Base-by-base conservation (phyloP, 2,329 filamentous ascomycete species). In the Hypoxylon sp. region DNA sequence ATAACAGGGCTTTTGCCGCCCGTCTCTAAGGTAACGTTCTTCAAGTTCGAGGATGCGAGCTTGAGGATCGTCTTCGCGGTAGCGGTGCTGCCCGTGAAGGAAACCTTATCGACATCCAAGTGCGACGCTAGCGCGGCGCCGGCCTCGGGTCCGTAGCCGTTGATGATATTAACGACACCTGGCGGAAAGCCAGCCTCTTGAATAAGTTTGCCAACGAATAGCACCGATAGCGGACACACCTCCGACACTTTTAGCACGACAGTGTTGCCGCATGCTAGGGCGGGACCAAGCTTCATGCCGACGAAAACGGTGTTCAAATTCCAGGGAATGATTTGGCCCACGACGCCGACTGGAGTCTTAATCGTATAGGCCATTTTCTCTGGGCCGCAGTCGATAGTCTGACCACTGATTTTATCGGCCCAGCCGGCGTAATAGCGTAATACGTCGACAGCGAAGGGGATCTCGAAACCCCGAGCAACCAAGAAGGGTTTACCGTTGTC, bases 401-500 rank as follows among this genome's bases (percentile, higher is more conserved):
- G 53, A 1, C 53, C 53, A 6, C 19, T 31, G 2, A 55, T 33
- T 24, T 55, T 55, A 37, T 46, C 53, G 3, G 53, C 53, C 53
- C 53, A 55, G 1, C 53, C 53, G 19, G 53, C 53, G 8, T 55
- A 55, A 8, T 55, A 55, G 1, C 53, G 53, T 17, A 55, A 26
- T 17, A 22, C 24, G 24, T 46, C 37, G 24, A 22, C 53, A 3
- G 24, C 53, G 9, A 1, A 55, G 10, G 24, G 37, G 24, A 55
- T 14, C 2, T 55, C 53, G 37, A 55, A 55, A 9, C 4, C 10
- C 0, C 24, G 37, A 14, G 53, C 53, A 2, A 3, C 29, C 37
- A n/a, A n/a, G 53, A 31, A 55, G 14, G 53, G n/a, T 24, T 55
- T 55, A n/a, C 53, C 53, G 53, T 46, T 55, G 22, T 55, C 39